phyloP scores from a whole-genome alignment of 2,329 filamentous ascomycete species.

The Pyrenophora graminea region DNA sequence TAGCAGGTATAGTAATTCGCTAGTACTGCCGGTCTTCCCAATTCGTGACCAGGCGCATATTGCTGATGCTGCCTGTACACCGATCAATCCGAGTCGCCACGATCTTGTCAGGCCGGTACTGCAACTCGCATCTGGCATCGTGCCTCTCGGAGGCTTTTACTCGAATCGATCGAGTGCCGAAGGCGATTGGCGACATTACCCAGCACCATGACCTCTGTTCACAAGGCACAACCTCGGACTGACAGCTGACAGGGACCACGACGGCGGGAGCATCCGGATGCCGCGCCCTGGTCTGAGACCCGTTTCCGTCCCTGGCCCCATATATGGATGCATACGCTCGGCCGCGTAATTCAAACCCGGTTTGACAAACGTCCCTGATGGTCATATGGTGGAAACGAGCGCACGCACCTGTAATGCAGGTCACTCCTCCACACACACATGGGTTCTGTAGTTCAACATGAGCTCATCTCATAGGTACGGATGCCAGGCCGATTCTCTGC shows the following conservation, averaged over 20 bases:
- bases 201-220: neutral
- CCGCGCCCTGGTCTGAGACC: neutral
- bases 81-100: neutral
- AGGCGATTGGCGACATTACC: conserved; percentile 1
- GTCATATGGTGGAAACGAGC: too few species aligned
- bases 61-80: neutral
- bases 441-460: too few species aligned
- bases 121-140: neutral
- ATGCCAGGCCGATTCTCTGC: too few species aligned
- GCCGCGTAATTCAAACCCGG: neutral
- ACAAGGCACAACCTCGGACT: neutral
- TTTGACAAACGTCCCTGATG: too few species aligned
- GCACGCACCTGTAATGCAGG: too few species aligned
- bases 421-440: too few species aligned
- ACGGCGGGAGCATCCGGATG: conserved; percentile 6
- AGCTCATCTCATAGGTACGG: too few species aligned
- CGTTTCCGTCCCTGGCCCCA: neutral
- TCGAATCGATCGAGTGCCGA: neutral
- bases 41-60: conserved; percentile 6
- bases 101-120: neutral
- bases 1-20: neutral
- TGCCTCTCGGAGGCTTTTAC: neutral
- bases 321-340: neutral
- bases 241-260: conserved; percentile 6
- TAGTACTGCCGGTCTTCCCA: neutral